These are phyloP conservation scores for Colletotrichum sp. DNA, from an alignment of 2,329 filamentous ascomycete species.

Conservation along the genomic window DNA sequence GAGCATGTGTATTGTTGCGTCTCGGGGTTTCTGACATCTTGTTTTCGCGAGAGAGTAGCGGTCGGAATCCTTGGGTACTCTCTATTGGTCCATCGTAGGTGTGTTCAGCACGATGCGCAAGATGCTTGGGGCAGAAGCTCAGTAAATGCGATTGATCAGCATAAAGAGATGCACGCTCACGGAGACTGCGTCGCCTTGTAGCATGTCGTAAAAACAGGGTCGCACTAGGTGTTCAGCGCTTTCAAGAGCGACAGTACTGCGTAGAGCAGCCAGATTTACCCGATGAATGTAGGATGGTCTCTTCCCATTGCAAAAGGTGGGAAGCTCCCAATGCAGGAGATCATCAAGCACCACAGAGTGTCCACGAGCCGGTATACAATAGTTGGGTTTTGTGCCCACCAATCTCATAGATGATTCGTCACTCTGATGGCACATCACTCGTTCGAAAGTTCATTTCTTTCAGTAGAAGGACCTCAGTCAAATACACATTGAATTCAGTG, in stretches of 20 bases:
- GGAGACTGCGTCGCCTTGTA: neutral
- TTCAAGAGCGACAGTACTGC: neutral
- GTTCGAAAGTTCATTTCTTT: neutral
- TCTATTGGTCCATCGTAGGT: neutral
- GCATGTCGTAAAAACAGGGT: neutral
- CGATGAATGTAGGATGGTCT: neutral
- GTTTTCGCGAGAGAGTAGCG: neutral
- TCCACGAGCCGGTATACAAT: neutral
- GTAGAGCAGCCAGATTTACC: neutral
- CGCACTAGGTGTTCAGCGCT: neutral
- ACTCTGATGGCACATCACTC: neutral
- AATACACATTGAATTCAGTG: neutral
- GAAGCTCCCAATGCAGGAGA: neutral
- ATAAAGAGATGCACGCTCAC: neutral
- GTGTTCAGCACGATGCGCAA: neutral
- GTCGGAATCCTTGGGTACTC: neutral
- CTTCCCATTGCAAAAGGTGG: neutral
- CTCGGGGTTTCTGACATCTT: neutral
- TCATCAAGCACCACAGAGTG: neutral
- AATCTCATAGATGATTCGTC: neutral
- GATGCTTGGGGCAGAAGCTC: neutral
- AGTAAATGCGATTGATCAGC: neutral
- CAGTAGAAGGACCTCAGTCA: neutral
- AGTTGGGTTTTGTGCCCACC: neutral
- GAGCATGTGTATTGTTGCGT: neutral